phyloP scores from a whole-genome alignment of 2,329 filamentous ascomycete species.

The Macroventuria anomochaeta region DNA sequence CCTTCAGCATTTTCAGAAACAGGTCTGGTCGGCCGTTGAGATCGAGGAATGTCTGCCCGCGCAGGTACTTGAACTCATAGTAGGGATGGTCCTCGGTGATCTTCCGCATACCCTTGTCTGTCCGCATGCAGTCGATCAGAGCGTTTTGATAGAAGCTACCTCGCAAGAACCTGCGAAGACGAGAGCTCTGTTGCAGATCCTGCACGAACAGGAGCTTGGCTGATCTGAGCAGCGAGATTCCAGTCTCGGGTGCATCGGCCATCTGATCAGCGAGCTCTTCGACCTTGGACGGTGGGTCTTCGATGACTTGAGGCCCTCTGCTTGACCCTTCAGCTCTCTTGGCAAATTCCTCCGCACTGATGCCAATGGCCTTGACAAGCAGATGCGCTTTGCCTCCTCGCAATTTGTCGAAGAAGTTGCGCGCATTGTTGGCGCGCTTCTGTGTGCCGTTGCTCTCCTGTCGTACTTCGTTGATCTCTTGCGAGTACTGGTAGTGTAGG shows the following conservation, averaged over 20 bases:
- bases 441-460: slow-evolving; percentile 71
- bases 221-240: slow-evolving; percentile 75
- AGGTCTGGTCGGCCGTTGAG: slow-evolving; percentile 84
- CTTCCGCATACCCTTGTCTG: slow-evolving; percentile 89
- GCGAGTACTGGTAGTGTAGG: slow-evolving; percentile 89
- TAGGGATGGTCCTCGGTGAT: slow-evolving; percentile 96
- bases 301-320: slow-evolving; percentile 68
- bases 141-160: slow-evolving; percentile 83
- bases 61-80: slow-evolving; percentile 96
- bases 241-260: slow-evolving; percentile 59
- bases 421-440: slow-evolving; percentile 81
- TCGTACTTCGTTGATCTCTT: slow-evolving; percentile 81
- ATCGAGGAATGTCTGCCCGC: slow-evolving; percentile 83
- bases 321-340: slow-evolving; percentile 82
- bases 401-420: slow-evolving; percentile 81
- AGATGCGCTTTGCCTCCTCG: slow-evolving; percentile 79
- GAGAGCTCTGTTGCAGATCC: slow-evolving; percentile 85
- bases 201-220: slow-evolving; percentile 90
- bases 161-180: slow-evolving; percentile 86
- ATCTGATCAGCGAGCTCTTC: slow-evolving; percentile 86
- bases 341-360: slow-evolving; percentile 85
- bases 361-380: slow-evolving; percentile 87
- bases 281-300: slow-evolving; percentile 80
- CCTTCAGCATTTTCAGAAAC: slow-evolving; percentile 96
- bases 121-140: slow-evolving; percentile 84